phyloP scores from a whole-genome alignment of 768 basidiomycete species.

The Porphyrellus cyaneotinctus region DNA sequence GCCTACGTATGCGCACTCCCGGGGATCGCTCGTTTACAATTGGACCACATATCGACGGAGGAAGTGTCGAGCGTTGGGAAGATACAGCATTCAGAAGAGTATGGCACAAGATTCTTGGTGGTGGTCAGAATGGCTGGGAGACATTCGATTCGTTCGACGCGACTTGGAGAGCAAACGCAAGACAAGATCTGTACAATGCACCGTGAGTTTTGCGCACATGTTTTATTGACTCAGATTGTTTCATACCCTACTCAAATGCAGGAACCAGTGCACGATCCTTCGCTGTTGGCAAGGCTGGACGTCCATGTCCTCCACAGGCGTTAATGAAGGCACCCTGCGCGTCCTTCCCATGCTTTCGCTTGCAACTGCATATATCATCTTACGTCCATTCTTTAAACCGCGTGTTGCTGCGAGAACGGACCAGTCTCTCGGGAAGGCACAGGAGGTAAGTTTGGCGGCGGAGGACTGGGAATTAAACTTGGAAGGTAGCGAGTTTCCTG shows the following conservation, averaged over 20 bases:
- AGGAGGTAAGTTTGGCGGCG: slow-evolving; percentile 33
- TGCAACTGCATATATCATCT: slow-evolving; percentile 55
- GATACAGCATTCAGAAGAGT: slow-evolving; percentile 40
- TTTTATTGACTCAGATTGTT: neutral
- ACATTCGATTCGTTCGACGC: slow-evolving; percentile 51
- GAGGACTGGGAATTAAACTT: slow-evolving; percentile 57
- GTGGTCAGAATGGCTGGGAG: slow-evolving; percentile 40
- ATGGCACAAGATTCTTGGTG: slow-evolving; percentile 42
- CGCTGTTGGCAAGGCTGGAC: slow-evolving; percentile 60
- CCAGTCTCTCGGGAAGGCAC: neutral
- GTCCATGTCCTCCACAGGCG: slow-evolving; percentile 49
- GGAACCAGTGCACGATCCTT: slow-evolving; percentile 52
- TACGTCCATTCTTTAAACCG: slow-evolving; percentile 64
- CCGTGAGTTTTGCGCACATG: slow-evolving; percentile 34
- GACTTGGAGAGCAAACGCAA: slow-evolving; percentile 43
- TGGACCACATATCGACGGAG: slow-evolving; percentile 57
- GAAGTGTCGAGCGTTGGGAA: slow-evolving; percentile 55
- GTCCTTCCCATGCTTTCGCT: slow-evolving; percentile 57
- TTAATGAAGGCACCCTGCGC: slow-evolving; percentile 57
- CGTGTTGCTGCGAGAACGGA: slow-evolving; percentile 3
- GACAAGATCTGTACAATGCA: slow-evolving; percentile 59
- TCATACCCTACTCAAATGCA: slow-evolving; percentile 14
- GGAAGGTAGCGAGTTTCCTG: slow-evolving; percentile 50
- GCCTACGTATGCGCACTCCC: slow-evolving; percentile 66
- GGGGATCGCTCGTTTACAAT: slow-evolving; percentile 67